Base-by-base conservation (phyloP, 2,329 filamentous ascomycete genomes). In the Epichloe coenophiala region DNA sequence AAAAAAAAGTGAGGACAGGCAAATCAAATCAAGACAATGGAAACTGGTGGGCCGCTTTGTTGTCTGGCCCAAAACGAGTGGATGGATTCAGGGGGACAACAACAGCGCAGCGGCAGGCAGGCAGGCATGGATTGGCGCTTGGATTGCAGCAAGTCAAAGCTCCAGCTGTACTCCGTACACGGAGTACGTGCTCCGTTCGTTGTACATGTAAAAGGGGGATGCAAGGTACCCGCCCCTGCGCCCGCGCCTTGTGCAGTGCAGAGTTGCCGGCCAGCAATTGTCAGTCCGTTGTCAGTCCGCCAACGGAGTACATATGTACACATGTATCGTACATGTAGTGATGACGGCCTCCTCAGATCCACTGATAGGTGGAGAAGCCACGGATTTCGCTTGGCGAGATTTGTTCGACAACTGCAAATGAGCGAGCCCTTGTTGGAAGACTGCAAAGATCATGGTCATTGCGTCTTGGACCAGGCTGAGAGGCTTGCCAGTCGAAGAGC, bases 181-280 rank as follows among this genome's bases (percentile, higher is more conserved):
- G 6, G 23, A 27, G 27, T 27, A 27, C 27, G 27, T 27, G 2
- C 7, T 27, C 23, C 6, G 6, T n/a, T n/a, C n/a, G n/a, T n/a
- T n/a, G n/a, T n/a, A n/a, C n/a, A n/a, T n/a, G n/a, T n/a, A n/a
- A n/a, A n/a, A n/a, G n/a, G n/a, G n/a, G 9, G 38, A 48, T 39
- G 50, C 45, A 51, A 51, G 50, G 50, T 51, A 51, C 50, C 45
- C 50, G 50, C 21, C 21, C 31, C 40, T 51, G 38, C 36, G 21
- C 27, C 43, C 12, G 13, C 13, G 23, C 13, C 21, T 36, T 38
- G 39, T 38, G 39, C 31, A 35, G 19, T 7, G n/a, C 13, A 31
- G 12, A 27, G 27, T 8, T 43, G 41, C 21, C 7, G 21, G 21
- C 21, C 21, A 42, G 27, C 27, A n/a, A 31, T 4, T n/a, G n/a